phyloP scores from a whole-genome alignment of 164 flowering plant species.

The Magnolia kwangsiensis region DNA sequence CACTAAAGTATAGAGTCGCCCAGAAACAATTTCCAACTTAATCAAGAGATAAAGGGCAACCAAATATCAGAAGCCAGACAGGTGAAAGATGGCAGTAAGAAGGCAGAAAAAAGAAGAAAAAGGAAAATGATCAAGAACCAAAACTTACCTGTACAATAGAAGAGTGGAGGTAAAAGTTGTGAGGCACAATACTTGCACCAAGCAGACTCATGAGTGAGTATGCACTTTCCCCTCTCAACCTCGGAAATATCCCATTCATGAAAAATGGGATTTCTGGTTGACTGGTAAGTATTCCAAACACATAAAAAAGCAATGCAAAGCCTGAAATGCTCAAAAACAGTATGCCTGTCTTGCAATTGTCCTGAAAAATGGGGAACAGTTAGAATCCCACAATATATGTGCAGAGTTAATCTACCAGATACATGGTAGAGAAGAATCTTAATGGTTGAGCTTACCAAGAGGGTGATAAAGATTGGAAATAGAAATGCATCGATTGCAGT shows the following conservation, averaged over 20 bases:
- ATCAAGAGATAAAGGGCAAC: not conserved
- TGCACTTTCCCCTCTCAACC: constrained; percentile 72
- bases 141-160: constrained; percentile 67
- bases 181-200: constrained; percentile 92
- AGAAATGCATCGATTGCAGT: constrained; percentile 57
- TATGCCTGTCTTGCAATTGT: constrained; percentile 42
- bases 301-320: constrained; percentile 41
- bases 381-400: constrained; percentile 1
- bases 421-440: not conserved
- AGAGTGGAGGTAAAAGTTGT: constrained; percentile 92
- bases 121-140: not conserved
- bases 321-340: constrained; percentile 44
- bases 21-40: not conserved
- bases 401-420: not conserved
- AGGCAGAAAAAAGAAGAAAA: not conserved
- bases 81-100: not conserved
- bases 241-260: constrained; percentile 48
- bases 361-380: constrained; percentile 35
- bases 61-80: not conserved
- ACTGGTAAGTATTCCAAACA: constrained; percentile 55
- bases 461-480: constrained; percentile 51
- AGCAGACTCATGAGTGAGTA: constrained; percentile 81
- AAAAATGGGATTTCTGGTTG: constrained; percentile 64
- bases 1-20: not conserved
- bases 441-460: constrained; percentile 44